Conservation (phyloP, 1,139 yeast species). For the Suzukiozyma palmioleophila region DNA sequence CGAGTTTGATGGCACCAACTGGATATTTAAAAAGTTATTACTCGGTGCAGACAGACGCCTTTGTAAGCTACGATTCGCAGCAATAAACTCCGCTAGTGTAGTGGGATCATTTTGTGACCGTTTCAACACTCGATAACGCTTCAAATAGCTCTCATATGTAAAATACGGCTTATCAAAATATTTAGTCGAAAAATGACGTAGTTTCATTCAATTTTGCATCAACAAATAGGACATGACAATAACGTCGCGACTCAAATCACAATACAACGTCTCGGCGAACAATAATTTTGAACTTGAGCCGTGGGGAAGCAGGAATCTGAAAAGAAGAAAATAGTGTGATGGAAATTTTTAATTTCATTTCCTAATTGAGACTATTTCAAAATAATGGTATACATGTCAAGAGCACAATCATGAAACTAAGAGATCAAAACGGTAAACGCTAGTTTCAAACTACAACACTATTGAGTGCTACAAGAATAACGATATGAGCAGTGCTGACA, state of each 20-base stretch:
- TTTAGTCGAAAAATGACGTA: slow-evolving; percentile 4
- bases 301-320: no score
- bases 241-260: no score
- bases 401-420: neutral
- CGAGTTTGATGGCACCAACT: slow-evolving; percentile 9
- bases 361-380: slow-evolving; percentile 9
- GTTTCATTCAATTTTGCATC: neutral
- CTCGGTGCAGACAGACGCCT: slow-evolving; percentile 3
- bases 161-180: slow-evolving; percentile 21
- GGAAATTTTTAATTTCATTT: slow-evolving; percentile 7
- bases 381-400: neutral
- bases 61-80: slow-evolving; percentile 21
- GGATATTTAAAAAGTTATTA: slow-evolving; percentile 11
- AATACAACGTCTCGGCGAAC: no score
- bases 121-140: slow-evolving; percentile 14
- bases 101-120: slow-evolving; percentile 4
- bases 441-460: no score
- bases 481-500: no score
- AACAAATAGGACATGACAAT: no score
- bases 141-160: slow-evolving; percentile 23
- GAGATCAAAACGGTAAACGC: neutral
- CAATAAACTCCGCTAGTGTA: slow-evolving; percentile 20
- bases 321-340: neutral
- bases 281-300: no score
- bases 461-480: no score